Percentiles rank a stretch among this genome's conserved stretches.
Conservation (phyloP, 2,329 filamentous ascomycete genomes). For the Huntiella moniliformis region DNA sequence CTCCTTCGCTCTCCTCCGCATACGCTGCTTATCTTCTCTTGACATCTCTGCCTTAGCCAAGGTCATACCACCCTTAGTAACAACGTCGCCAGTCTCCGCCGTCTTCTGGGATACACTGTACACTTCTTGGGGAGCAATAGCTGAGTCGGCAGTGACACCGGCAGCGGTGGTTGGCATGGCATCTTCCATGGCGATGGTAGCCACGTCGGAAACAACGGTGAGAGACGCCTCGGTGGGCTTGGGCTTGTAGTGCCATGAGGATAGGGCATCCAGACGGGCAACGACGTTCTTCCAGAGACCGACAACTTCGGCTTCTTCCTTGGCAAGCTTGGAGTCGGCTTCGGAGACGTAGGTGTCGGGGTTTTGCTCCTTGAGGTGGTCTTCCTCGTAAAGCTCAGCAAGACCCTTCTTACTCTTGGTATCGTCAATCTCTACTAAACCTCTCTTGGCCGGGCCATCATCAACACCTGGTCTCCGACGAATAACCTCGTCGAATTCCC, state of each 20-base stretch:
- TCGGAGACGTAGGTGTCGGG: slow-evolving; percentile 63
- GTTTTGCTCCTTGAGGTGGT: slow-evolving; percentile 62
- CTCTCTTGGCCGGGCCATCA: slow-evolving; percentile 44
- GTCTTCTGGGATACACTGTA: slow-evolving; percentile 53
- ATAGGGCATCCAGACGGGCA: slow-evolving; percentile 68
- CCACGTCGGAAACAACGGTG: slow-evolving; percentile 74
- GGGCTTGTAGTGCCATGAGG: slow-evolving; percentile 89
- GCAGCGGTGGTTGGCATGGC: slow-evolving; percentile 70
- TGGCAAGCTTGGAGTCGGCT: slow-evolving; percentile 62
- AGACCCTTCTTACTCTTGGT: slow-evolving; percentile 72
- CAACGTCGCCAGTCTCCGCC: slow-evolving; percentile 50
- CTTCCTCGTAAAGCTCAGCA: slow-evolving; percentile 85
- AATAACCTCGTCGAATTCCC: slow-evolving; percentile 82
- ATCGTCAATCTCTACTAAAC: slow-evolving; percentile 67
- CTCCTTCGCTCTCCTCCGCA: slow-evolving; percentile 70
- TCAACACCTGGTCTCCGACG: slow-evolving; percentile 56
- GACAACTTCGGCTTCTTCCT: slow-evolving; percentile 69
- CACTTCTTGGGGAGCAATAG: slow-evolving; percentile 84
- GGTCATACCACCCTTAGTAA: slow-evolving; percentile 59
- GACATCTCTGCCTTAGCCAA: slow-evolving; percentile 72
- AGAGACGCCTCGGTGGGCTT: slow-evolving; percentile 66
- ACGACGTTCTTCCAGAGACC: slow-evolving; percentile 66
- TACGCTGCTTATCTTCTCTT: slow-evolving; percentile 63
- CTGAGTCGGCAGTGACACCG: slow-evolving; percentile 49
- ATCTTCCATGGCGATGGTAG: slow-evolving; percentile 89